Percentiles rank a stretch among this genome's conserved stretches.
Conservation (phyloP, 306 rosid genomes). For the Rosa lucieae region DNA sequence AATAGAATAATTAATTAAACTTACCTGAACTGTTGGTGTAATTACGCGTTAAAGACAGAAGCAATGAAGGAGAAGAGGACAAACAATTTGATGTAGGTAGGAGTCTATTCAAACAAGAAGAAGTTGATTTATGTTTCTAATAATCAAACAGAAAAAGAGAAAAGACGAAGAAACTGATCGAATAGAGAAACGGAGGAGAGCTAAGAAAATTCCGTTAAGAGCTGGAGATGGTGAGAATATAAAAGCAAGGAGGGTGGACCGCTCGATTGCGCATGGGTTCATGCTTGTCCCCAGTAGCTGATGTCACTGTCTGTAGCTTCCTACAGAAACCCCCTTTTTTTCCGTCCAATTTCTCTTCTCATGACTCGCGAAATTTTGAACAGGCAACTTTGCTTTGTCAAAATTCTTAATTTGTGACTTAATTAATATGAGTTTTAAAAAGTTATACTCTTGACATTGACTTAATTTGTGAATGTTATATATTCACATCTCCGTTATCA, state of each 20-base stretch:
- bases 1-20: neutral
- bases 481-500: no score
- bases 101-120: conserved; percentile 9
- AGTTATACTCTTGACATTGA: no score
- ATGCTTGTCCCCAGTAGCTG: conserved; percentile 67
- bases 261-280: conserved; percentile 88
- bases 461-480: no score
- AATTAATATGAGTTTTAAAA: neutral
- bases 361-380: conserved; percentile 4
- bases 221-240: conserved; percentile 43
- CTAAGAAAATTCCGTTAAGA: conserved; percentile 36
- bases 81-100: neutral
- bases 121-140: neutral
- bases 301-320: conserved; percentile 53
- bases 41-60: conserved; percentile 33
- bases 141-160: neutral
- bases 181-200: conserved; percentile 5
- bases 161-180: neutral
- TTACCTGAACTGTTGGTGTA: conserved; percentile 17
- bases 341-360: conserved; percentile 20
- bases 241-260: conserved; percentile 58
- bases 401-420: neutral
- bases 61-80: conserved; percentile 37
- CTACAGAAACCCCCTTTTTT: conserved; percentile 9
- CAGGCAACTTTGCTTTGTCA: neutral